Conservation (phyloP, 257 asterid species). For the Solanum clarkiae region DNA sequence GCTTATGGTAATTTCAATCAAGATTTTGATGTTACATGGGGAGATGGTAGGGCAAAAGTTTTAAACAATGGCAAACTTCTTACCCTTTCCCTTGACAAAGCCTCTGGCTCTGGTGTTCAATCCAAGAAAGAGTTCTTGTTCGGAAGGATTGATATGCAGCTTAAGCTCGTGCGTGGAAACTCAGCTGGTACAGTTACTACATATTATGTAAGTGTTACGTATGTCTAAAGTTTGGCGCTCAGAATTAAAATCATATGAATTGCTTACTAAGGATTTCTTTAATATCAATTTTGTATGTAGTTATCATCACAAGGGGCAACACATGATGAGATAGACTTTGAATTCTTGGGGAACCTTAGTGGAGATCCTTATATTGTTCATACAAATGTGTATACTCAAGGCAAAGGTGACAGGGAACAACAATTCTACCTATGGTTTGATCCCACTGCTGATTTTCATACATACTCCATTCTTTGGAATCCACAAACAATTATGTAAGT, state of each 20-base stretch:
- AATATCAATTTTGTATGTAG: constrained; percentile 4
- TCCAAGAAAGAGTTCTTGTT: constrained; percentile 35
- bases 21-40: constrained; percentile 55
- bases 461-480: constrained; percentile 76
- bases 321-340: constrained; percentile 86
- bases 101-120: constrained; percentile 61
- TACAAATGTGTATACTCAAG: constrained; percentile 71
- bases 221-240: not conserved
- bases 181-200: constrained; percentile 34
- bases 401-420: constrained; percentile 70
- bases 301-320: constrained; percentile 62
- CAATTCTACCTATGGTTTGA: constrained; percentile 89
- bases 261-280: not conserved
- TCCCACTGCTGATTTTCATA: constrained; percentile 71
- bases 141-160: constrained; percentile 17
- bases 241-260: not conserved
- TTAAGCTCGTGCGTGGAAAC: constrained; percentile 30
- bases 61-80: constrained; percentile 55
- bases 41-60: constrained; percentile 38
- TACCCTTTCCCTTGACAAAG: constrained; percentile 43
- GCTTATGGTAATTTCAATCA: constrained; percentile 29
- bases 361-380: constrained; percentile 85
- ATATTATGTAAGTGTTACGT: constrained; percentile 19
- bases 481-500: constrained; percentile 60
- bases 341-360: constrained; percentile 65